These are phyloP conservation scores for Myriangium duriaei DNA, from an alignment of 2,329 filamentous ascomycete genomes.

Conservation along the genomic window DNA sequence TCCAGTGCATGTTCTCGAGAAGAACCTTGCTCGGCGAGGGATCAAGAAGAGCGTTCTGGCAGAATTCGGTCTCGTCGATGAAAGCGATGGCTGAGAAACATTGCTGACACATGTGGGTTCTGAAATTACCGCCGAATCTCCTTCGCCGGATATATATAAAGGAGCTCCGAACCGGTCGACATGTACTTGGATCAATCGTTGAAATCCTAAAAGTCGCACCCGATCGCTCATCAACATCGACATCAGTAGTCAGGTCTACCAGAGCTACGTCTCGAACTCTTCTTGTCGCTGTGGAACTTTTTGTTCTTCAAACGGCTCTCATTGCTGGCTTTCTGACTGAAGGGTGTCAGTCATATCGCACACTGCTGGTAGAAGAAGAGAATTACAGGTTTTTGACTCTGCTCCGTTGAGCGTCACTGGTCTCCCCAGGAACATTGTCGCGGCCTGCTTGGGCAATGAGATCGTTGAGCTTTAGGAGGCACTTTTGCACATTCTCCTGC, in stretches of 20 bases:
- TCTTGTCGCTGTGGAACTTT: slow-evolving; percentile 50
- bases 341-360: slow-evolving; percentile 6
- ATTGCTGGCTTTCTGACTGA: slow-evolving; percentile 45
- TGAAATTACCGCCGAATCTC: no score
- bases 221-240: no score
- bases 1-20: background rate
- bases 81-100: background rate
- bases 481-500: slow-evolving; percentile 45
- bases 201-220: no score
- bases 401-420: slow-evolving; percentile 41
- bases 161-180: no score
- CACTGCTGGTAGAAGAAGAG: slow-evolving; percentile 2
- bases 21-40: slow-evolving; percentile 1
- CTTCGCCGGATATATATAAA: no score
- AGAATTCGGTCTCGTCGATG: slow-evolving; percentile 2
- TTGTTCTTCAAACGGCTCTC: slow-evolving; percentile 45
- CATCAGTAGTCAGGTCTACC: slow-evolving; percentile 22
- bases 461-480: slow-evolving; percentile 45
- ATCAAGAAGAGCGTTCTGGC: background rate
- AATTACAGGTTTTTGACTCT: slow-evolving; percentile 42
- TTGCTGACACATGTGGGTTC: no score
- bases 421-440: slow-evolving; percentile 46
- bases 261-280: slow-evolving; percentile 38
- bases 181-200: no score
- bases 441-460: slow-evolving; percentile 41